Percentiles rank a stretch among this genome's conserved stretches.
These are phyloP conservation scores for Klebsormidium nitens DNA, from an alignment of 139 green algal genomes.

Conservation along the genomic window DNA sequence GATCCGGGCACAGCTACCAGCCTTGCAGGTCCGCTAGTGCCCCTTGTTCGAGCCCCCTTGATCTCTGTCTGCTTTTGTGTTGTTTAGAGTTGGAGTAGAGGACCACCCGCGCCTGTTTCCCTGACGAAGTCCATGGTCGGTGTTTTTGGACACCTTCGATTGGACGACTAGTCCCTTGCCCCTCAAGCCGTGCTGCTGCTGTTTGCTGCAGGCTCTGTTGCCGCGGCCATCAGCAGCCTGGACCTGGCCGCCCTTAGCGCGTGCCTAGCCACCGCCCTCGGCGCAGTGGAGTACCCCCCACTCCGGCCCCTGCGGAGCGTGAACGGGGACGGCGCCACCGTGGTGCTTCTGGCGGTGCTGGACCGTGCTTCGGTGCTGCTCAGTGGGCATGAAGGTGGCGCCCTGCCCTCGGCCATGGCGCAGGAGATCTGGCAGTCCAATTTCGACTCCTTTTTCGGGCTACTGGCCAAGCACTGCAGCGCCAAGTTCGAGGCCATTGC, in stretches of 20 bases:
- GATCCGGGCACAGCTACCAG: too few species aligned
- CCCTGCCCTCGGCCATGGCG: conserved; percentile 10
- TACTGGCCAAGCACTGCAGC: conserved; percentile 22
- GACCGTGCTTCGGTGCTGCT: conserved; percentile 5
- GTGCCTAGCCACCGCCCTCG: conserved; percentile 9
- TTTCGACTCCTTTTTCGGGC: conserved; percentile 35
- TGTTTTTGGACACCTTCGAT: too few species aligned
- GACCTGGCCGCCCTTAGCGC: background rate
- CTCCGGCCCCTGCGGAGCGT: conserved; percentile 8
- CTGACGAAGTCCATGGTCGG: too few species aligned
- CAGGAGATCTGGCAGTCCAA: conserved; percentile 27
- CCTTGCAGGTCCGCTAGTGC: too few species aligned
- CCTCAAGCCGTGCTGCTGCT: too few species aligned
- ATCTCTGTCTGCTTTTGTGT: too few species aligned
- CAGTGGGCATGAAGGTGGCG: background rate
- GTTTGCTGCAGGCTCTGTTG: conserved; percentile 25
- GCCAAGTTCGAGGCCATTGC: conserved; percentile 1
- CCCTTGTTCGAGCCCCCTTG: too few species aligned
- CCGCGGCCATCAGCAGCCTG: background rate
- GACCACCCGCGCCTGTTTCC: too few species aligned
- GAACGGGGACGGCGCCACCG: conserved; percentile 5
- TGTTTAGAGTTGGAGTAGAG: too few species aligned
- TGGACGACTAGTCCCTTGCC: too few species aligned
- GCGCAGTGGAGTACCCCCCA: conserved; percentile 16
- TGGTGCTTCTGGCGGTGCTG: conserved; percentile 14